Conservation (phyloP, 352 stramenopile species). For the Elongisporangium prolatum region DNA sequence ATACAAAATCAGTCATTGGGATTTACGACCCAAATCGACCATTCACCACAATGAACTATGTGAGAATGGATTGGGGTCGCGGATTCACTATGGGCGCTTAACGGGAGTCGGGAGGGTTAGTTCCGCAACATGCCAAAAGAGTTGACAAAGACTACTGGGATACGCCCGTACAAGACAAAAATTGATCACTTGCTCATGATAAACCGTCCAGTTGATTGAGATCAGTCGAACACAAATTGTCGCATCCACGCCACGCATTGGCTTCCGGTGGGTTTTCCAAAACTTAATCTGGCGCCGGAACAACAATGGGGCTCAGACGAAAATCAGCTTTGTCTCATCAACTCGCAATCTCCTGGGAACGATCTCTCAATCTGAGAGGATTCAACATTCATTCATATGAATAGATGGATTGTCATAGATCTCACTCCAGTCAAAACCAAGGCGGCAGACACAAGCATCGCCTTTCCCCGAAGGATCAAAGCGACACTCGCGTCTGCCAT, state of each 20-base stretch:
- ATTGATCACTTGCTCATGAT: too few relatives aligned
- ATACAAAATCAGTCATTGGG: slow-evolving; percentile 8
- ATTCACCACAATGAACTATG: slow-evolving; percentile 34
- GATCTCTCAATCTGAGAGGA: too few relatives aligned
- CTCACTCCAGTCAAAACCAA: slow-evolving; percentile 61
- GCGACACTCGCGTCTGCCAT: slow-evolving; percentile 14
- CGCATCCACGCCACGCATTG: slow-evolving; percentile 64
- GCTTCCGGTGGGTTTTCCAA: slow-evolving; percentile 88
- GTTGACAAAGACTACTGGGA: slow-evolving; percentile 88
- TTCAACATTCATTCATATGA: slow-evolving; percentile 9
- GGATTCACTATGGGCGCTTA: slow-evolving; percentile 66
- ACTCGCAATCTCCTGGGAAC: slow-evolving; percentile 18
- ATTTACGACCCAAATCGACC: slow-evolving; percentile 79
- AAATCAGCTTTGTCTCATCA: slow-evolving; percentile 81
- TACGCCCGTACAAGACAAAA: too few relatives aligned
- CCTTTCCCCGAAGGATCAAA: slow-evolving; percentile 13
- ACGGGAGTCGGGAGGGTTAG: slow-evolving; percentile 90
- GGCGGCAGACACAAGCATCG: slow-evolving; percentile 11
- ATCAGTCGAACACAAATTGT: slow-evolving; percentile 11
- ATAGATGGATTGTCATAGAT: slow-evolving; percentile 73
- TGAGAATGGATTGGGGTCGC: slow-evolving; percentile 49
- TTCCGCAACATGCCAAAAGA: slow-evolving; percentile 81
- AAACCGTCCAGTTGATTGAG: slow-evolving; percentile 7
- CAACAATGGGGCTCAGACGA: slow-evolving; percentile 84
- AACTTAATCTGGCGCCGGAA: slow-evolving; percentile 87